Percentiles rank a stretch among this genome's conserved stretches.
These are phyloP conservation scores for Kwoniella dejecticola DNA, from an alignment of 768 basidiomycete species.

Conservation along the genomic window DNA sequence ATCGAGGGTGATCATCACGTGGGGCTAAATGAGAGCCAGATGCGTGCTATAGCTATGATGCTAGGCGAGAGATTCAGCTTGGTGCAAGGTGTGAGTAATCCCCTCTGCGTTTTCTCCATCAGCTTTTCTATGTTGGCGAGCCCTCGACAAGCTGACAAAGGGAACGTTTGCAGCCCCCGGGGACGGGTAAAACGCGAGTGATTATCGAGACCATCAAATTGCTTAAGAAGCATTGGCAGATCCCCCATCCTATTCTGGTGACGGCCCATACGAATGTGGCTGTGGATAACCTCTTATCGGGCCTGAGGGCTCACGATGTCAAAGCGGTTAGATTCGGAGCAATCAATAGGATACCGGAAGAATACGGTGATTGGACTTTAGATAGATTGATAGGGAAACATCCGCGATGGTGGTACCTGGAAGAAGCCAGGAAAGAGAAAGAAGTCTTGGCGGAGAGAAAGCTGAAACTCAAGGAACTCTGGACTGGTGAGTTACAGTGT, in stretches of 20 bases:
- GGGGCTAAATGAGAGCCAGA: slow-evolving; percentile 74
- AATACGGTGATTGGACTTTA: slow-evolving; percentile 65
- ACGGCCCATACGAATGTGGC: slow-evolving; percentile 93
- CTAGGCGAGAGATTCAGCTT: slow-evolving; percentile 74
- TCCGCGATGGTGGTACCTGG: slow-evolving; percentile 37
- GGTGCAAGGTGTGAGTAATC: slow-evolving; percentile 74
- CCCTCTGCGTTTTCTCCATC: too few relatives aligned
- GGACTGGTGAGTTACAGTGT: slow-evolving; percentile 5
- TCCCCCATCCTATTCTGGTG: slow-evolving; percentile 81
- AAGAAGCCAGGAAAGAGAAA: slow-evolving; percentile 11
- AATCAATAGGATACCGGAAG: slow-evolving; percentile 63
- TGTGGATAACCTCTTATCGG: slow-evolving; percentile 85
- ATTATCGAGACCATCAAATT: slow-evolving; percentile 81
- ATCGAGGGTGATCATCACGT: slow-evolving; percentile 79
- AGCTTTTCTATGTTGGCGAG: too few relatives aligned
- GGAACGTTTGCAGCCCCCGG: slow-evolving; percentile 22
- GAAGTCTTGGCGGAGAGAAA: slow-evolving; percentile 14
- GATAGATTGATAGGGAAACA: slow-evolving; percentile 69
- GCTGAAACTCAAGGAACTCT: not conserved
- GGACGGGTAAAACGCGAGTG: slow-evolving; percentile 86
- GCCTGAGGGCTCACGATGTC: slow-evolving; percentile 63
- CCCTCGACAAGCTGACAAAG: too few relatives aligned
- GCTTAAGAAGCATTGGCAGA: slow-evolving; percentile 79
- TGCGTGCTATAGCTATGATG: slow-evolving; percentile 81
- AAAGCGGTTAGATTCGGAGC: slow-evolving; percentile 77